These are phyloP conservation scores for Nevesoporus exiguus DNA, from an alignment of 768 basidiomycete genomes.

Conservation along the genomic window DNA sequence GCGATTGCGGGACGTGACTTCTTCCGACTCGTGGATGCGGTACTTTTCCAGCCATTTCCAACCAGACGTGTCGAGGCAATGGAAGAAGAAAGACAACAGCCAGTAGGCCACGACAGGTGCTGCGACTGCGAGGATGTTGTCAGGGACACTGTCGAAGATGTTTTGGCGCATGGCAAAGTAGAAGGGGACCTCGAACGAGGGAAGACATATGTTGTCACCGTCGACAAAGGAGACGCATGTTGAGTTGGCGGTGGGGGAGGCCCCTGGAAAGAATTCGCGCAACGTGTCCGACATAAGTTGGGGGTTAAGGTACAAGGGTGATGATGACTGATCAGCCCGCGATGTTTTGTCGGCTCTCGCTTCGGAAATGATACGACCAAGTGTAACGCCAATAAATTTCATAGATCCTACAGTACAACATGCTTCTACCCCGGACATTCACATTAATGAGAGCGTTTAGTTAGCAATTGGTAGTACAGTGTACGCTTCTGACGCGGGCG, in stretches of 20 bases:
- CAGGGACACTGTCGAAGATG: conserved; percentile 58
- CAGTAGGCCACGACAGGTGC: conserved; percentile 85
- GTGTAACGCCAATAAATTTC: conserved; percentile 13
- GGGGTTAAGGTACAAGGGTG: no score
- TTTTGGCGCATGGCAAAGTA: conserved; percentile 48
- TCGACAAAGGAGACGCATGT: conserved; percentile 32
- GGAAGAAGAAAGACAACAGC: conserved; percentile 75
- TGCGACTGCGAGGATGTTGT: conserved; percentile 66
- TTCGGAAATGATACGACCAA: background rate
- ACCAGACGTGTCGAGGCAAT: conserved; percentile 70
- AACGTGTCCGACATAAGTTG: conserved; percentile 17
- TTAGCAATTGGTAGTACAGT: conserved; percentile 31
- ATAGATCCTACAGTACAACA: conserved; percentile 34
- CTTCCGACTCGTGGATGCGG: conserved; percentile 83
- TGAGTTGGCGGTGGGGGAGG: conserved; percentile 32
- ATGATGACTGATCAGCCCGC: no score
- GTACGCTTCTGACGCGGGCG: conserved; percentile 23
- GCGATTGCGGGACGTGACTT: conserved; percentile 71
- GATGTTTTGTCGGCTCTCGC: no score
- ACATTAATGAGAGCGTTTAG: conserved; percentile 32
- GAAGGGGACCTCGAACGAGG: conserved; percentile 42
- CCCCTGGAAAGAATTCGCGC: conserved; percentile 6
- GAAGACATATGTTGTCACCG: conserved; percentile 39
- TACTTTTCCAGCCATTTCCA: conserved; percentile 80
- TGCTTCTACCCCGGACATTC: conserved; percentile 30